Percentiles rank a stretch among this genome's conserved stretches.
Conservation (phyloP, 2,329 filamentous ascomycete genomes). For the Fusarium sp. region DNA sequence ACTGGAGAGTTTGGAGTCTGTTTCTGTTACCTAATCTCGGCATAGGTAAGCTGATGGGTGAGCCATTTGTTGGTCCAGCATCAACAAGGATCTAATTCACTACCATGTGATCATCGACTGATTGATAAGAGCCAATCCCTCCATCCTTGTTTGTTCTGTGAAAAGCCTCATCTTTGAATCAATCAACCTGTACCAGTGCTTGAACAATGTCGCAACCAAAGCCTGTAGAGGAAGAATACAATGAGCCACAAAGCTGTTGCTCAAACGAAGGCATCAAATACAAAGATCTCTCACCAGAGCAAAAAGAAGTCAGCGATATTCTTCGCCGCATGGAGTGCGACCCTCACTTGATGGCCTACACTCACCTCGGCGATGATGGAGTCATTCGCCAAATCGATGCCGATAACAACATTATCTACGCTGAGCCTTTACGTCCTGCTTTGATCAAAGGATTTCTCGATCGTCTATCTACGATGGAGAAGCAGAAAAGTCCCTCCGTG, state of each 20-base stretch:
- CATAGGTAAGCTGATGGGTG: too few relatives aligned
- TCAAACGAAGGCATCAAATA: neutral
- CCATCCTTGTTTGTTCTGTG: too few relatives aligned
- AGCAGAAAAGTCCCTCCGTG: neutral
- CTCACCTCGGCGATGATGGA: slow-evolving; percentile 5
- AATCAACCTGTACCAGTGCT: too few relatives aligned
- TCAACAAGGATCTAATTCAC: neutral
- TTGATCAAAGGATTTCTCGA: slow-evolving; percentile 1
- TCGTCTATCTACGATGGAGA: neutral
- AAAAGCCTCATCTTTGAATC: too few relatives aligned
- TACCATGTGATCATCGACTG: accelerated
- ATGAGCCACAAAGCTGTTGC: neutral
- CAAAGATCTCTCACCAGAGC: neutral
- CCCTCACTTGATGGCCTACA: neutral
- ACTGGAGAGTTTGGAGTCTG: too few relatives aligned
- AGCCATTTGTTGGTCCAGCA: neutral
- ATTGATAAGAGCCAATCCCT: too few relatives aligned
- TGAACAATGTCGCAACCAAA: neutral
- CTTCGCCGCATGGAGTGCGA: neutral
- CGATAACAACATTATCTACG: neutral
- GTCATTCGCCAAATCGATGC: slow-evolving; percentile 3
- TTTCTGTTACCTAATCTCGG: too few relatives aligned
- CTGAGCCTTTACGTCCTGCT: neutral
- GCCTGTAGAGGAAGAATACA: accelerated
- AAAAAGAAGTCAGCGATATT: slow-evolving; percentile 14